phyloP scores from a whole-genome alignment of 768 basidiomycete genomes.

The Leccinum imitatum region DNA sequence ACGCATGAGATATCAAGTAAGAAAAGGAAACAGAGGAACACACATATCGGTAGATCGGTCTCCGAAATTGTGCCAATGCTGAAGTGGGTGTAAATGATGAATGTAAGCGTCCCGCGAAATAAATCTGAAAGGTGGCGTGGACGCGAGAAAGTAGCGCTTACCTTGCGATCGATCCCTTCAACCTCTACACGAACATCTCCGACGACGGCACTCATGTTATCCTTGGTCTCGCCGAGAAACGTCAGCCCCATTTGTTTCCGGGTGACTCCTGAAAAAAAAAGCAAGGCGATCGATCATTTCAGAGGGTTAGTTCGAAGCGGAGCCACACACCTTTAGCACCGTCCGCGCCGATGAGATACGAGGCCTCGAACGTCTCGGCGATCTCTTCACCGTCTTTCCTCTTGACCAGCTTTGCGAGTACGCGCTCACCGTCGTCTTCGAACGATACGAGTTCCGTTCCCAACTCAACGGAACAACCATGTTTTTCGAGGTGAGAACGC shows the following conservation, averaged over 20 bases:
- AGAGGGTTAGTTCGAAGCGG: background rate
- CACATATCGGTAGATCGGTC: slow-evolving; percentile 6
- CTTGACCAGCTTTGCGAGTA: slow-evolving; percentile 38
- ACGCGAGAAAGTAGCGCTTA: slow-evolving; percentile 5
- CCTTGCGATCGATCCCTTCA: slow-evolving; percentile 31
- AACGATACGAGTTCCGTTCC: slow-evolving; percentile 47
- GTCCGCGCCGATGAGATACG: slow-evolving; percentile 43
- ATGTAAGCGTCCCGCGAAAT: background rate
- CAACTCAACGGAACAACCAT: slow-evolving; percentile 38
- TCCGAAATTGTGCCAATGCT: slow-evolving; percentile 29
- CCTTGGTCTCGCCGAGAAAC: slow-evolving; percentile 41
- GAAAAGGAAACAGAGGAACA: background rate
- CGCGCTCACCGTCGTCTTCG: slow-evolving; percentile 35
- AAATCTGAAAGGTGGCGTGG: background rate
- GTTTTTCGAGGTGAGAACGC: slow-evolving; percentile 19
- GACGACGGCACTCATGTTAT: slow-evolving; percentile 26
- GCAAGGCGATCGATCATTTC: background rate
- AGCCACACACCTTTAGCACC: slow-evolving; percentile 34
- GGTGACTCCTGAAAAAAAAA: slow-evolving; percentile 29
- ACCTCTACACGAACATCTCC: slow-evolving; percentile 38
- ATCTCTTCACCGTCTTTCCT: slow-evolving; percentile 22
- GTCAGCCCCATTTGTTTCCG: slow-evolving; percentile 41
- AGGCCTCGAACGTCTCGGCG: slow-evolving; percentile 28
- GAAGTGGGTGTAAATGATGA: background rate
- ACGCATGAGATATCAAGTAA: background rate